Evolutionary conservation across 169 alveolate genomes (phyloP), one percentile per base, ranked within the genome.

Genomic region (Cryptosporidium ubiquitum): DNA sequence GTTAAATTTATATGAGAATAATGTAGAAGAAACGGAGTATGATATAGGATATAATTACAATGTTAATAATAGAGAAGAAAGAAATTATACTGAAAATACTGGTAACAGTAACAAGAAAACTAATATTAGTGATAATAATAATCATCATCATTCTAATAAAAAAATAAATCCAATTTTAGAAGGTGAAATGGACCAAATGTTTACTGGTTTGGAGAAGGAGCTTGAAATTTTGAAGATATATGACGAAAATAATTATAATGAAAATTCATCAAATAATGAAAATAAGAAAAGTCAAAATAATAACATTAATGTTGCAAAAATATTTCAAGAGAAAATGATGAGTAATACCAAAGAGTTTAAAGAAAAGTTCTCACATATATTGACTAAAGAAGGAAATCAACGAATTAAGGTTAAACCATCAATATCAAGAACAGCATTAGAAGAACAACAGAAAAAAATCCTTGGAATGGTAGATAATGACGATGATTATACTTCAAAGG

Each of bases 341-440:
- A 70, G 68, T 33, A 70, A 70, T 49, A 42, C 84, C 26, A 68
- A 33, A 40, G 55, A 37, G n/a, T 40, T 68, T 23, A 39, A n/a
- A 39, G 20, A 68, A 3, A 39, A 39, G 5, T 68, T 68, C 37
- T 51, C 84, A 2, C 29, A 55, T 55, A 5, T 70, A 44, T 23
- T 70, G 47, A 26, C 3, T 26, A 69, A 69, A 9, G 37, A 69
- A 7, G 55, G n/a, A 42, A 20, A 10, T 35, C 44, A 69, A 18
- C 14, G 10, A 7, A 26, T 14, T 23, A 79, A 61, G 18, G 51
- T 73, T 40, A 79, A 79, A 33, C 75, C 89, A n/a, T 79, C n/a
- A 26, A 33, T 79, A 29, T 61, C 89, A 35, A 79, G 89, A 79
- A 61, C 70, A 31, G 89, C 79, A 1, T 61, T 79, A 33, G 89